phyloP scores from a whole-genome alignment of 306 rosid genomes.

The Oxytropis ochrocephala region DNA sequence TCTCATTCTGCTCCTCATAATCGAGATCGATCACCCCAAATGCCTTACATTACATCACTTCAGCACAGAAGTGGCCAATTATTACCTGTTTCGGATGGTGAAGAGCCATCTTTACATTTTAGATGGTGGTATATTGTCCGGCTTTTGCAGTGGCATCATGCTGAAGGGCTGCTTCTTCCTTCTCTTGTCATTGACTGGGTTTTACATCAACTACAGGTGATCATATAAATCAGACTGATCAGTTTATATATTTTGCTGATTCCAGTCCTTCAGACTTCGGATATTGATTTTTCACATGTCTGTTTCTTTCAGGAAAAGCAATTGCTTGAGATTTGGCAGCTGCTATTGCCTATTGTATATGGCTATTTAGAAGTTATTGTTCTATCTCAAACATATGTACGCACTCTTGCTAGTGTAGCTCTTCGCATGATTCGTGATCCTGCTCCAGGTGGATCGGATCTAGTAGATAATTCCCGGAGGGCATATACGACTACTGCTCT shows the following conservation, averaged over 20 bases:
- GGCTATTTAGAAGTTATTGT: slow-evolving; percentile 76
- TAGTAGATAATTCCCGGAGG: slow-evolving; percentile 80
- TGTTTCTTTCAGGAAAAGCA: slow-evolving; percentile 65
- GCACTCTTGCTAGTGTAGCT: slow-evolving; percentile 64
- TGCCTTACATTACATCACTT: slow-evolving; percentile 43
- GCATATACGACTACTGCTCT: slow-evolving; percentile 69
- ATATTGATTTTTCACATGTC: slow-evolving; percentile 22
- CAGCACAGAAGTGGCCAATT: slow-evolving; percentile 49
- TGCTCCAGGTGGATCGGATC: slow-evolving; percentile 88
- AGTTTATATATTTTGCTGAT: neutral
- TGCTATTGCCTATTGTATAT: slow-evolving; percentile 80
- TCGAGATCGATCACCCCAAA: slow-evolving; percentile 63
- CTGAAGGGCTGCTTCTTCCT: slow-evolving; percentile 80
- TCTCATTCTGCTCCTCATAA: slow-evolving; percentile 43
- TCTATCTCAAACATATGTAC: slow-evolving; percentile 86
- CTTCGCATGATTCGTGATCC: slow-evolving; percentile 70
- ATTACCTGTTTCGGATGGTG: slow-evolving; percentile 49
- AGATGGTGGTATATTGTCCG: slow-evolving; percentile 93
- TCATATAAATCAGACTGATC: neutral
- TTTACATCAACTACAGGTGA: slow-evolving; percentile 76
- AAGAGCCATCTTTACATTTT: slow-evolving; percentile 75
- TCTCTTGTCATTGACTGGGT: slow-evolving; percentile 90
- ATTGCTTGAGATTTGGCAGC: slow-evolving; percentile 73
- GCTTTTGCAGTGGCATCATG: slow-evolving; percentile 88
- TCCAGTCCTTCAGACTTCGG: slow-evolving; percentile 15